Percentiles rank a stretch among this genome's conserved stretches.
phyloP scores from a whole-genome alignment of 768 basidiomycete species.

The Tulasnella sp. region DNA sequence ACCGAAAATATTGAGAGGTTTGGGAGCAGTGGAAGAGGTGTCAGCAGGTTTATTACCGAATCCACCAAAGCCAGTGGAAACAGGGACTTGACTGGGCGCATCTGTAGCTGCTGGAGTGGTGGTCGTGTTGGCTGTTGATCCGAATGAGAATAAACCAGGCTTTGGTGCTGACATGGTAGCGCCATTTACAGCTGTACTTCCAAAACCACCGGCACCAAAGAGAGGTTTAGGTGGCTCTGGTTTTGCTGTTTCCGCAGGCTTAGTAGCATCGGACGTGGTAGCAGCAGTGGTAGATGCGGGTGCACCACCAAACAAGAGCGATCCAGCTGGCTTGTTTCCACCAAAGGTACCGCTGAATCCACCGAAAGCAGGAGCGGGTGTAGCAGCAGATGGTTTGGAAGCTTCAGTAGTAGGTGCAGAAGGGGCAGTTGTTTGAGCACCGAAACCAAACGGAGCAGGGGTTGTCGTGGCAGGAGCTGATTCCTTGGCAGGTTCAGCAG shows the following conservation, averaged over 20 bases:
- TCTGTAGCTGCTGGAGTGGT: no score
- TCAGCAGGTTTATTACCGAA: no score
- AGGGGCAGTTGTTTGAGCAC: constrained; percentile 8
- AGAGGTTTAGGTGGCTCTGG: not conserved
- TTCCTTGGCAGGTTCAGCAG: constrained; percentile 14
- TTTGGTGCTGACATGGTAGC: no score
- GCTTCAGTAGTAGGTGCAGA: constrained; percentile 14
- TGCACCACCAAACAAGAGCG: not conserved
- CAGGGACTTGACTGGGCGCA: no score
- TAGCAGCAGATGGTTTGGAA: constrained; percentile 4
- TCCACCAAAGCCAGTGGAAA: no score
- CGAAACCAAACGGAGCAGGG: constrained; percentile 16
- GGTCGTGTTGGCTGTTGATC: no score
- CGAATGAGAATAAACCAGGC: no score
- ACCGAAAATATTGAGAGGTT: no score
- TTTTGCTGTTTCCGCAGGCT: constrained; percentile 12
- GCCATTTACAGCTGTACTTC: no score
- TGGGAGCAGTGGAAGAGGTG: no score
- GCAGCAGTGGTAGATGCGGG: constrained; percentile 18
- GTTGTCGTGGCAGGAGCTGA: constrained; percentile 12
- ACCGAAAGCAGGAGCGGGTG: no score
- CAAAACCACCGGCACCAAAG: constrained; percentile 1
- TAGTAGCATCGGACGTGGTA: constrained; percentile 19
- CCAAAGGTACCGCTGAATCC: constrained; percentile 4
- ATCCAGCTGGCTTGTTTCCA: constrained; percentile 3